Conservation (phyloP, 371 early-diverging fungal genomes). For the Rhizopus stolonifer region DNA sequence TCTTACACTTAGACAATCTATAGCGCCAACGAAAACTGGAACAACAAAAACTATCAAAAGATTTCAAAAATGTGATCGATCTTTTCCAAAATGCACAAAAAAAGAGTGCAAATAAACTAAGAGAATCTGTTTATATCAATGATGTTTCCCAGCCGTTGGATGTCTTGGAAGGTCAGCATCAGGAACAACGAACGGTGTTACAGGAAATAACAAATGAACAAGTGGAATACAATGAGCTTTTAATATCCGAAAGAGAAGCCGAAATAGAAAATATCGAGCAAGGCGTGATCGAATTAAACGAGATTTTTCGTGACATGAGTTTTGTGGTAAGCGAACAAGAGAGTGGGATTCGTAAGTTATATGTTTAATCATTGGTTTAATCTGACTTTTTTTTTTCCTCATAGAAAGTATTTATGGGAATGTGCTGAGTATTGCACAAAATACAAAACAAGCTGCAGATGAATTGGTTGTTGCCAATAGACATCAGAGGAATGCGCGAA, state of each 20-base stretch:
- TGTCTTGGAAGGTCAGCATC: conserved; percentile 25
- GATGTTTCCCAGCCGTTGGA: conserved; percentile 36
- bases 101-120: conserved; percentile 76
- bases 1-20: background rate
- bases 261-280: conserved; percentile 92
- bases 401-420: conserved; percentile 66
- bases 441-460: conserved; percentile 76
- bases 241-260: conserved; percentile 91
- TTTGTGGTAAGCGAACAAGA: conserved; percentile 97
- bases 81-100: conserved; percentile 86
- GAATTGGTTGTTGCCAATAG: conserved; percentile 80
- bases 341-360: conserved; percentile 76
- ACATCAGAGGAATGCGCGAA: conserved; percentile 77
- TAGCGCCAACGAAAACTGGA: conserved; percentile 75
- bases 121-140: conserved; percentile 80
- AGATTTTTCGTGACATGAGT: conserved; percentile 94
- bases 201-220: conserved; percentile 85
- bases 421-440: conserved; percentile 74
- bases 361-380: background rate
- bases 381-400: background rate
- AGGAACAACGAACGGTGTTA: conserved; percentile 63
- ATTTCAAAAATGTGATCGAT: conserved; percentile 85
- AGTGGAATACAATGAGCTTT: conserved; percentile 85
- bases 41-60: conserved; percentile 83
- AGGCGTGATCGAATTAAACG: conserved; percentile 90